Conservation (phyloP, 1,284 basidiomycete genomes). For the Trichosporon ovoides region DNA sequence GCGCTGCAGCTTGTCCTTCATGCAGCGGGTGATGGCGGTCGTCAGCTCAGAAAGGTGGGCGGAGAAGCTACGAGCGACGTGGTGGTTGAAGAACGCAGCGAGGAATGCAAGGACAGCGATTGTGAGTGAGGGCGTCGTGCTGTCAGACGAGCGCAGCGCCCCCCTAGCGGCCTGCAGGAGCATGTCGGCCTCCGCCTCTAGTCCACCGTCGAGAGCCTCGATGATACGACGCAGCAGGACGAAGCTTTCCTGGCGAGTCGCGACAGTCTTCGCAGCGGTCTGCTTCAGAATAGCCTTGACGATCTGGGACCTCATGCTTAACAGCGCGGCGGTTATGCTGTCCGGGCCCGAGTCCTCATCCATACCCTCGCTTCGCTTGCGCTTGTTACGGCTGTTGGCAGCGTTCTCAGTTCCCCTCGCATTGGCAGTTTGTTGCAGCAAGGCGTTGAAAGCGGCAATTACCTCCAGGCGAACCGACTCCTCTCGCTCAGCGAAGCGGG, state of each 20-base stretch:
- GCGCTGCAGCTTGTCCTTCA: slow-evolving; percentile 54
- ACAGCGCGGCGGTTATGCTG: slow-evolving; percentile 72
- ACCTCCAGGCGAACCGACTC: slow-evolving; percentile 92
- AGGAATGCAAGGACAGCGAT: slow-evolving; percentile 80
- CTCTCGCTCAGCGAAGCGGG: slow-evolving; percentile 89
- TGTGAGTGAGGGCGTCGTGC: slow-evolving; percentile 65
- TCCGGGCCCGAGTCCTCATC: slow-evolving; percentile 68
- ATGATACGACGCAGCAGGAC: slow-evolving; percentile 69
- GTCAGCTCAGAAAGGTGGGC: slow-evolving; percentile 62
- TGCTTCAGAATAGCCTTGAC: slow-evolving; percentile 79
- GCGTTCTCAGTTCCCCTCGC: slow-evolving; percentile 31
- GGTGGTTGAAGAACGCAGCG: slow-evolving; percentile 72
- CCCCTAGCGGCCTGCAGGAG: slow-evolving; percentile 44
- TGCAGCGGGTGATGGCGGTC: slow-evolving; percentile 65
- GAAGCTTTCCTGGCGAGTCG: slow-evolving; percentile 79
- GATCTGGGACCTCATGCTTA: slow-evolving; percentile 67
- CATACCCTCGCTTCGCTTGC: slow-evolving; percentile 68
- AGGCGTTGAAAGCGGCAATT: slow-evolving; percentile 73
- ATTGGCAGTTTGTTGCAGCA: slow-evolving; percentile 68
- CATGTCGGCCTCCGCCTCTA: slow-evolving; percentile 64
- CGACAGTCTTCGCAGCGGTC: slow-evolving; percentile 75
- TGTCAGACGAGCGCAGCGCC: slow-evolving; percentile 52
- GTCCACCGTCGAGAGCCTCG: slow-evolving; percentile 72
- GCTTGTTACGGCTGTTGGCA: slow-evolving; percentile 36
- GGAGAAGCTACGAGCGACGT: slow-evolving; percentile 63